Percentiles rank a stretch among this genome's conserved stretches.
Evolutionary conservation across 2,329 filamentous ascomycete species (phyloP).

Genomic region (Ascochyta fabae): DNA sequence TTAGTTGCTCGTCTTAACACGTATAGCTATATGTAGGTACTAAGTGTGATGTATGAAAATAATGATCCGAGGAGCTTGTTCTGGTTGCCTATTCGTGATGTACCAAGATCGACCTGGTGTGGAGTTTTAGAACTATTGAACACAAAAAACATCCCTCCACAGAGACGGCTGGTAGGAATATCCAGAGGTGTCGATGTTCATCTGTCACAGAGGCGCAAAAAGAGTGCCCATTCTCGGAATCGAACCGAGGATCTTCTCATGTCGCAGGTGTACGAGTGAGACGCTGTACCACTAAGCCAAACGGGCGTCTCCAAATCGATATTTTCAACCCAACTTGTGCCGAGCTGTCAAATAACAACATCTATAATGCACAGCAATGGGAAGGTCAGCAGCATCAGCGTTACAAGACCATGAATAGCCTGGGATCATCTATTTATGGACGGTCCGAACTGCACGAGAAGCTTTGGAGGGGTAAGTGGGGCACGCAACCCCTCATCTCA

Average conservation of each 20-base stretch:
- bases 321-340: constrained; percentile 12
- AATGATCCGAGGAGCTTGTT: no score
- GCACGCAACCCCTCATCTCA: background rate
- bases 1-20: background rate
- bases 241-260: constrained; percentile 34
- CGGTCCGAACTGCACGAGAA: background rate
- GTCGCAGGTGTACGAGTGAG: constrained; percentile 28
- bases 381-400: no score
- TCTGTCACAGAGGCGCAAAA: background rate
- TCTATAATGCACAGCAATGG: background rate
- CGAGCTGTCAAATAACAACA: background rate
- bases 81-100: no score
- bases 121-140: no score
- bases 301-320: constrained; percentile 8
- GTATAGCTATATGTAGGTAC: no score
- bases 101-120: no score
- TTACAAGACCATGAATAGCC: no score
- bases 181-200: no score
- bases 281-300: constrained; percentile 34
- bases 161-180: no score
- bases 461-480: constrained; percentile 11
- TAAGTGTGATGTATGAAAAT: no score
- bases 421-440: background rate
- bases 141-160: no score
- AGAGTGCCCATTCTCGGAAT: constrained; percentile 27